Evolutionary conservation across 257 asterid genomes (phyloP), one percentile per base, ranked within the genome.

Genomic region (Capsicum rhomboideum): DNA sequence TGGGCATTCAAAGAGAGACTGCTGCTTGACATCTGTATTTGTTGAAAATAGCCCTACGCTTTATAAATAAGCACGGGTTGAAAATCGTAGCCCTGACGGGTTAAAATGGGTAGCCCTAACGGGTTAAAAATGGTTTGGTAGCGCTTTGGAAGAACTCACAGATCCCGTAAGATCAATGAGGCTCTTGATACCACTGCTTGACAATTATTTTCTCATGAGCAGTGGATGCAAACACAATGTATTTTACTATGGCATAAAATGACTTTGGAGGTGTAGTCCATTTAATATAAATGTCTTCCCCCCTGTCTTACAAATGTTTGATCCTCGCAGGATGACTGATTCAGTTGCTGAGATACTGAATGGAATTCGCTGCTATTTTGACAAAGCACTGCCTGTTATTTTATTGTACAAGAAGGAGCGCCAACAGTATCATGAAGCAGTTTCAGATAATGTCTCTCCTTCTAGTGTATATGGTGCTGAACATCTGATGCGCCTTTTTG

Each of bases 381-480:
- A 97, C 90, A 95, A 91, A 90, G 95, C 97, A 28, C 86, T 97
- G 84, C 97, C 97, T 16, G 86, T 86, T 74, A 86, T 92, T 84
- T 98, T 97, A 83, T 89, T 97, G 87, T 97, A 95, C 91, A 91
- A 92, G 89, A 93, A 92, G 86, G 99, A 97, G 89, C 94, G 95
- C 77, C 97, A 92, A 67, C 99, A 97, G 89, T 95, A 91, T 86
- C 88, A 89, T 61, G 97, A 95, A 28, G 88, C 91, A 82, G 80
- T 95, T 75, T 75, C 90, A 80, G 97, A 89, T 78, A 84, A 88
- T 83, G 86, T 85, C 84, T 88, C 97, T 75, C 96, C 99, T 37
- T 95, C 98, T 72, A 93, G 93, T 84, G 85, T 97, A 80, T 97
- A 97, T 86, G 99, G 99, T 79, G 98, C 98, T 52, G 98, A 97